Base-by-base conservation (phyloP, 495 filamentous ascomycete species). In the Penicillium argentinense region DNA sequence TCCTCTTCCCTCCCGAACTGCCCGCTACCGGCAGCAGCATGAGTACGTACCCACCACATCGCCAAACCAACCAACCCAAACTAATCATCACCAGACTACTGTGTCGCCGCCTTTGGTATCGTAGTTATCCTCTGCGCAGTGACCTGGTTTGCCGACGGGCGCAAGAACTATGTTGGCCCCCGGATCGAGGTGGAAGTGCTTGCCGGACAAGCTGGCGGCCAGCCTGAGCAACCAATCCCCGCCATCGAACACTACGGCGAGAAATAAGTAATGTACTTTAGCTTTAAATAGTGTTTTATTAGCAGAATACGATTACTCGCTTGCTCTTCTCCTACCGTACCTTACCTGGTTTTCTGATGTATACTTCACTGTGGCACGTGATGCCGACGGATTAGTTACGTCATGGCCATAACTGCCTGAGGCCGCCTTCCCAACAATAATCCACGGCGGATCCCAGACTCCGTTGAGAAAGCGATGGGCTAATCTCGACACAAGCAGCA, bases 101-200 rank as follows among this genome's bases (percentile, higher is more conserved):
- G 81, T 56, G 74, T 89, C 16, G 85, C 81, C 5, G 86, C 81
- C 0, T 87, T 89, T 51, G 76, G 73, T 9, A 82, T 89, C 30
- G 79, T 89, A 12, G 53, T 88, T 7, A 63, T 87, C 5, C 78
- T 91, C 28, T 81, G 82, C 18, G 62, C 72, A 0, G 54, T 86
- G 18, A 83, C 85, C 47, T 91, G 86, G 84, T 63, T 86, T 49
- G 69, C 87, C n/a, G 85, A 87, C 47, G 87, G 86, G 6, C 73
- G 82, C 17, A 86, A 82, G 70, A 84, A 88, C 56, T 89, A 81
- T 61, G 77, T 67, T 3, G 86, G 85, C 1, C 85, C 85, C 0
- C 66, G 74, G 2, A 57, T 80, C 11, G 72, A 82, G 45, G 54
- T 78, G 1, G 73, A 76, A 24, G 61, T 68, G 6, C 27, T 80